Conservation (phyloP, 176 grass and related monocot species). For the Miscanthus lutarioriparius region DNA sequence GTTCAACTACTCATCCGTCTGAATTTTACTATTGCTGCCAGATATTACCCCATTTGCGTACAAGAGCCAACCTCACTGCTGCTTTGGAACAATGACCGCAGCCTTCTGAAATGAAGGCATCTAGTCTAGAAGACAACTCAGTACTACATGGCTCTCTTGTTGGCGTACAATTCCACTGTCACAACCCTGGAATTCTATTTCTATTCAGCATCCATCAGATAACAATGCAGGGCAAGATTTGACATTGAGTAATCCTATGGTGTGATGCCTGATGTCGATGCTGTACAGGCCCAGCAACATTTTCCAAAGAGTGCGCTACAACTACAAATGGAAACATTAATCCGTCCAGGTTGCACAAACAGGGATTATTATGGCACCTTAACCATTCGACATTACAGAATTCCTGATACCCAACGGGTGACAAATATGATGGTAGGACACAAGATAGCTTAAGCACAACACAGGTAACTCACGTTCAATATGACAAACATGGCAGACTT, state of each 20-base stretch:
- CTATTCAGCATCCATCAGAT: neutral
- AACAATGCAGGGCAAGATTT: neutral
- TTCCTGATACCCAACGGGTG: neutral
- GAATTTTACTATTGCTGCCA: too few relatives aligned
- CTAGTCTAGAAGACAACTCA: too few relatives aligned
- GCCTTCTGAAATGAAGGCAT: too few relatives aligned
- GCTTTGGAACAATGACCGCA: too few relatives aligned
- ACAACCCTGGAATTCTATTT: neutral
- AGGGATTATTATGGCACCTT: too few relatives aligned
- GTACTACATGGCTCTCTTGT: too few relatives aligned
- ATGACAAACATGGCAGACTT: constrained; percentile 9
- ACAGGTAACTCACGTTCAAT: constrained; percentile 10
- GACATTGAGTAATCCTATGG: neutral
- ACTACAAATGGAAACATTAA: neutral
- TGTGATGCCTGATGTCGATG: neutral
- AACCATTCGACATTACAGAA: neutral
- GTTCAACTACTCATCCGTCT: too few relatives aligned
- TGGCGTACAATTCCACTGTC: too few relatives aligned
- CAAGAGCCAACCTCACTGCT: too few relatives aligned
- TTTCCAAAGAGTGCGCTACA: neutral
- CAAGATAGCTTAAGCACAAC: neutral
- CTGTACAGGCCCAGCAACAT: neutral
- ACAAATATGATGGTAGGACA: neutral
- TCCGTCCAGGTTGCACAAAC: neutral
- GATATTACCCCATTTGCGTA: too few relatives aligned